These are phyloP conservation scores for Gleditsia sinensis DNA, from an alignment of 306 rosid genomes.

Conservation along the genomic window DNA sequence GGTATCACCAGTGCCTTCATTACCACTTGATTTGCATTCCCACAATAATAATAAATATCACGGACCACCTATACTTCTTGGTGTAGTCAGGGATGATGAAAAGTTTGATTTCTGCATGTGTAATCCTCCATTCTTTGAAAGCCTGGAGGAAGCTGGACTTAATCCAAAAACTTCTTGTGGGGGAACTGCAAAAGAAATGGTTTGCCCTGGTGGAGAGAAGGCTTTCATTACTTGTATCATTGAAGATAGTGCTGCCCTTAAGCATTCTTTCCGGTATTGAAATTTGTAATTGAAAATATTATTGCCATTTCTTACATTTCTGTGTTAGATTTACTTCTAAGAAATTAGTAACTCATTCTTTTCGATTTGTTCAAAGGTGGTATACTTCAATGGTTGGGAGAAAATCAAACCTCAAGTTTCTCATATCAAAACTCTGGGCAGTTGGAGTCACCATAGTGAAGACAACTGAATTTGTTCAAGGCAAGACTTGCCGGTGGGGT, in stretches of 20 bases:
- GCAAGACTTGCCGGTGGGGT: conserved; percentile 85
- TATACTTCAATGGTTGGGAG: conserved; percentile 28
- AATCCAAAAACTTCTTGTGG: conserved; percentile 92
- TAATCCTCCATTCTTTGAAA: conserved; percentile 91
- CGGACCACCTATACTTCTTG: conserved; percentile 79
- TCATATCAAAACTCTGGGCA: conserved; percentile 70
- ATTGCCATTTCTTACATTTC: conserved; percentile 2
- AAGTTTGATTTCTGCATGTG: conserved; percentile 96
- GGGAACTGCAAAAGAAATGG: conserved; percentile 81
- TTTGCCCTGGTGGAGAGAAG: conserved; percentile 87
- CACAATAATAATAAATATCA: conserved; percentile 42
- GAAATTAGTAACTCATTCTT: not conserved
- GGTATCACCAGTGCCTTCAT: conserved; percentile 32
- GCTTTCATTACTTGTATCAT: conserved; percentile 77
- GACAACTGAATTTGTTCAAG: conserved; percentile 94
- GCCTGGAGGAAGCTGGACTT: conserved; percentile 82
- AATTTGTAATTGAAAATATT: not conserved
- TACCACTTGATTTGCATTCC: conserved; percentile 39
- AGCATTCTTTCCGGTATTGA: conserved; percentile 45
- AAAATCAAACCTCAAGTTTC: conserved; percentile 42
- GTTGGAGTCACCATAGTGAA: conserved; percentile 80
- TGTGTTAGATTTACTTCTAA: conserved; percentile 3
- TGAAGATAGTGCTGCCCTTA: conserved; percentile 59
- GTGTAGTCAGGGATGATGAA: conserved; percentile 73
- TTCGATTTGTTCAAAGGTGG: conserved; percentile 11